Base-by-base conservation (phyloP, 257 asterid species). In the Vinca minor region DNA sequence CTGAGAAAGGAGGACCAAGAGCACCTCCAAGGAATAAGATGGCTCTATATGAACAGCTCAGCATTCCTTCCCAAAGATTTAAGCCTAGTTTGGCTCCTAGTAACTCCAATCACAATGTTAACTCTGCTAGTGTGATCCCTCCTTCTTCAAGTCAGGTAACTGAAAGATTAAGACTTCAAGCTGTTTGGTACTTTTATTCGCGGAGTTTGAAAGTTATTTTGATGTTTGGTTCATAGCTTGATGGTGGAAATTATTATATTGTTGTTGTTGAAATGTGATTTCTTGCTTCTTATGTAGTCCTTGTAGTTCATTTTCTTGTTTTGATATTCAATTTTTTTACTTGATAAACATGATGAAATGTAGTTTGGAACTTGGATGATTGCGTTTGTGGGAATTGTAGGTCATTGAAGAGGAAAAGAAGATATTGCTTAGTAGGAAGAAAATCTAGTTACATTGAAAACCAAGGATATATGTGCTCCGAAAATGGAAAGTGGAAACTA, bases 1-100 rank as follows among this genome's bases (percentile, higher is more conserved):
- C 94, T 4, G 96, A 84, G 55, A 91, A 88, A 68, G 94, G 98
- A 77, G 96, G 96, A 76, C 98, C 98, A 48, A 84, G 94, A 79
- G 98, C 98, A 35, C 98, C 98, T 63, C 98, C 98, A 49, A 88
- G 98, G 72, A 92, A 92, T 71, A 92, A 89, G 91, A 92, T 92
- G 98, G 98, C 98, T 49, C 84, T 92, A 7, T 92, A 88, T 50
- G 98, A 92, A 74, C 98, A 92, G 76, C 86, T 92, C 21, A 85
- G 95, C 67, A 87, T 92, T 65, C 96, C 96, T 71, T 88, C 93
- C 35, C 96, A 83, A 70, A 81, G 87, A 70, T 83, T 74, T 66
- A 77, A 46, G 47, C 70, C 73, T 47, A 68, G 63, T 0, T 64
- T 41, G 57, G 57, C 72, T 69, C 76, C 83, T 29, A 13, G n/a